Percentiles rank a stretch among this genome's conserved stretches.
Conservation (phyloP, 257 asterid species). For the Primulina eburnea region DNA sequence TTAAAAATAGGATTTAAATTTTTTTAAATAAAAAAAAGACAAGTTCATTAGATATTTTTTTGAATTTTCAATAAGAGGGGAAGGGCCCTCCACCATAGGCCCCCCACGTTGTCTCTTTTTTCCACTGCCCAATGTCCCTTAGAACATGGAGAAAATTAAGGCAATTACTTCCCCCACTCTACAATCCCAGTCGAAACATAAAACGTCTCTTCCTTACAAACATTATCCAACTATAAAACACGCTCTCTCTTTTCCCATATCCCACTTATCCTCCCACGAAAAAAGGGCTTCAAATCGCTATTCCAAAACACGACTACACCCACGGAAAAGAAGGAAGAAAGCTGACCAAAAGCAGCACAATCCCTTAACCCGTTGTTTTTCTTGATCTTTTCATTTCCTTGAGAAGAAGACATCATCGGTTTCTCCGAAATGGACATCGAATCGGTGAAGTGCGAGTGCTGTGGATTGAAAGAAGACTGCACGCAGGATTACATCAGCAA, state of each 20-base stretch:
- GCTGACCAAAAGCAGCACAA: background rate
- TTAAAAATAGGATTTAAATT: too few relatives aligned
- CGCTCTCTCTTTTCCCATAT: too few relatives aligned
- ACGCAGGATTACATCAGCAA: constrained; percentile 67
- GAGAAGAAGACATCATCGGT: background rate
- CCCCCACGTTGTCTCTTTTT: constrained; percentile 45
- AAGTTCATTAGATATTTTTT: too few relatives aligned
- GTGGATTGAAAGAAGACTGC: constrained; percentile 89
- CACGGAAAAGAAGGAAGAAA: background rate
- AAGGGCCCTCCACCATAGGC: constrained; percentile 14
- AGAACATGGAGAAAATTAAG: constrained; percentile 79
- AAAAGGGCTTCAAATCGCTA: too few relatives aligned
- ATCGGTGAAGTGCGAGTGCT: constrained; percentile 80
- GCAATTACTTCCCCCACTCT: constrained; percentile 38
- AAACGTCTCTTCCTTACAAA: background rate
- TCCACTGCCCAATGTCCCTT: constrained; percentile 73
- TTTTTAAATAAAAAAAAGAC: too few relatives aligned
- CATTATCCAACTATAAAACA: too few relatives aligned
- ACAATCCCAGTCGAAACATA: background rate
- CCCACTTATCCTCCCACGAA: too few relatives aligned
- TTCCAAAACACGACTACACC: background rate
- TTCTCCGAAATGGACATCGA: constrained; percentile 58
- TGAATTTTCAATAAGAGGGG: too few relatives aligned
- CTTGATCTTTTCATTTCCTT: background rate
- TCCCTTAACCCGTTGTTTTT: too few relatives aligned